Percentiles rank a stretch among this genome's conserved stretches.
Conservation (phyloP, 208 protist genomes). For the Crithidia acanthocephali region DNA sequence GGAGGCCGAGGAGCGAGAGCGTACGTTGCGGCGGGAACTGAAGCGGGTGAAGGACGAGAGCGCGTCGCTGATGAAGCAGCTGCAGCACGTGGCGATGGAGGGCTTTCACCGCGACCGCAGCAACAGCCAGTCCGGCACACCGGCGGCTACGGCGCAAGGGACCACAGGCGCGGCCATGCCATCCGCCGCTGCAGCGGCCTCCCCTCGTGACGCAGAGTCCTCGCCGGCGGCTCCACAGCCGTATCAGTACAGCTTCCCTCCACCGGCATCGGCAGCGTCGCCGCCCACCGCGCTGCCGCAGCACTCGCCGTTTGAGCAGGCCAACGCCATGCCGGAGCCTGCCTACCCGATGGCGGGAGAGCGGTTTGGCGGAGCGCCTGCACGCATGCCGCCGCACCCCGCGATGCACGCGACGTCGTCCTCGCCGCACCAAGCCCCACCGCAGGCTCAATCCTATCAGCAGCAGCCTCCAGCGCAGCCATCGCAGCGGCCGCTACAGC, state of each 20-base stretch:
- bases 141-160: neutral
- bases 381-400: neutral
- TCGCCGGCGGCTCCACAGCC: neutral
- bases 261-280: neutral
- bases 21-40: constrained; percentile 29
- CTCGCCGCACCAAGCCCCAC: neutral
- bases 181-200: neutral
- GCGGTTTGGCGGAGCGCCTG: neutral
- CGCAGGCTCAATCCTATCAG: too few relatives aligned
- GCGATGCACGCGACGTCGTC: neutral
- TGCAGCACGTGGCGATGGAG: constrained; percentile 34
- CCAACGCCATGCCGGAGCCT: constrained; percentile 5
- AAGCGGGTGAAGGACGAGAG: constrained; percentile 46
- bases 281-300: neutral
- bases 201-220: neutral
- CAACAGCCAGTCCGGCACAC: neutral
- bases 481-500: neutral
- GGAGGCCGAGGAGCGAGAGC: constrained; percentile 54
- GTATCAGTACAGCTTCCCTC: neutral
- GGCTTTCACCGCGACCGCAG: constrained; percentile 32
- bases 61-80: constrained; percentile 39
- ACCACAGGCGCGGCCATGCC: too few relatives aligned
- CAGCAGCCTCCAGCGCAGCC: too few relatives aligned
- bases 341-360: neutral
- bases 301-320: neutral